Evolutionary conservation across 2,329 filamentous ascomycete genomes (phyloP).

Genomic region (Graphilbum fragrans): DNA sequence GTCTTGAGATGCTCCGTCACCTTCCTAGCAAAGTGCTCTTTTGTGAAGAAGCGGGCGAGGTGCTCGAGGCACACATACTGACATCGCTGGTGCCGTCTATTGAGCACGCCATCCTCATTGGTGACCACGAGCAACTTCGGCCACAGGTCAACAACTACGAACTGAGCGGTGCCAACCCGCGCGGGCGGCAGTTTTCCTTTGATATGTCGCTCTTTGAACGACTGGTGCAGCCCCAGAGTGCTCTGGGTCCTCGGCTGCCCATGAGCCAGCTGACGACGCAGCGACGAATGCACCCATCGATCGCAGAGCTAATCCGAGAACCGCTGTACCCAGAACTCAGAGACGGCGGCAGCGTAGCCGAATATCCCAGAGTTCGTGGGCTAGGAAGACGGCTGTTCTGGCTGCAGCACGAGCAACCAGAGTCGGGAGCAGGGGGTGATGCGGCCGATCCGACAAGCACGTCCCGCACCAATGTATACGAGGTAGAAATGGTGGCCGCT

Average conservation of each 20-base stretch:
- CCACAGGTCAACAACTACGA: conserved; percentile 44
- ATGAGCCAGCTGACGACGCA: conserved; percentile 40
- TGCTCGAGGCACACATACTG: conserved; percentile 51
- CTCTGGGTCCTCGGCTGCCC: conserved; percentile 9
- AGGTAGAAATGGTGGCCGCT: conserved; percentile 50
- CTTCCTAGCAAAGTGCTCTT: conserved; percentile 44
- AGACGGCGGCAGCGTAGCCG: conserved; percentile 29
- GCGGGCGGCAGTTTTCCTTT: conserved; percentile 36
- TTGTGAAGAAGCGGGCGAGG: conserved; percentile 58
- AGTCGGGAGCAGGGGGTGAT: conserved; percentile 22
- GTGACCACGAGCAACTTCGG: conserved; percentile 50
- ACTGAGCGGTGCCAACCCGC: conserved; percentile 35
- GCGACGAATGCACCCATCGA: conserved; percentile 52
- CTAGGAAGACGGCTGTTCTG: conserved; percentile 45
- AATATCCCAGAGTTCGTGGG: conserved; percentile 36
- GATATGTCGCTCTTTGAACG: conserved; percentile 53
- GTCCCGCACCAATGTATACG: conserved; percentile 43
- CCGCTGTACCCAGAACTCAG: conserved; percentile 44
- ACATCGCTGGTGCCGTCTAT: conserved; percentile 46
- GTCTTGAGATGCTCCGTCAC: conserved; percentile 34
- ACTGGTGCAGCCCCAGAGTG: conserved; percentile 9
- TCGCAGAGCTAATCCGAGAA: conserved; percentile 43
- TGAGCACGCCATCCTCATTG: conserved; percentile 51
- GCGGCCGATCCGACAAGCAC: conserved; percentile 13
- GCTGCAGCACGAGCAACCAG: conserved; percentile 43